Evolutionary conservation across 331 rosid species (phyloP).

Genomic region (Pyracantha coccinea): DNA sequence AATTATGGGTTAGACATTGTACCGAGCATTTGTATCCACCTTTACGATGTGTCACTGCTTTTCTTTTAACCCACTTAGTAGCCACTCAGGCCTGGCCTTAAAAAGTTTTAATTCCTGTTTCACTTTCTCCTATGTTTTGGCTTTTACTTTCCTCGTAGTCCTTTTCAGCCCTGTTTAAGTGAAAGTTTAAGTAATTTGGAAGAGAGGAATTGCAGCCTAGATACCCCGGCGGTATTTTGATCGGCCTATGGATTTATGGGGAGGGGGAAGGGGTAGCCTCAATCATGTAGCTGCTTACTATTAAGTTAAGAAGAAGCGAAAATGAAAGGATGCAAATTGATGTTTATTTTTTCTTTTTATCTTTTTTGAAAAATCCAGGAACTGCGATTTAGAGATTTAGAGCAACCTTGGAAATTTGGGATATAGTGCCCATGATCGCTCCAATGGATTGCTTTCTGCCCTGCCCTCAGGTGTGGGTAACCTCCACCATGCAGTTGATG

Average conservation of each 20-base stretch:
- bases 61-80: not conserved
- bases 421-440: not conserved
- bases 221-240: not conserved
- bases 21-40: not conserved
- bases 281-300: not conserved
- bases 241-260: not conserved
- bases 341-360: too few species aligned
- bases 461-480: not conserved
- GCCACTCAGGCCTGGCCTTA: not conserved
- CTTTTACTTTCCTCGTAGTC: not conserved
- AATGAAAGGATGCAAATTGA: not conserved
- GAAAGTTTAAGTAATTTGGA: not conserved
- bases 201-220: not conserved
- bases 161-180: not conserved
- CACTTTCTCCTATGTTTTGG: not conserved
- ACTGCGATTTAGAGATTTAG: not conserved
- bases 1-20: not conserved
- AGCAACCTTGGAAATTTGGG: not conserved
- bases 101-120: not conserved
- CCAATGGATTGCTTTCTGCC: not conserved
- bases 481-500: not conserved
- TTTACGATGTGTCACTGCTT: not conserved
- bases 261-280: not conserved
- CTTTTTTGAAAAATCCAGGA: not conserved
- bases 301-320: not conserved